phyloP scores from a whole-genome alignment of 306 rosid species.

The Lablab purpureus region DNA sequence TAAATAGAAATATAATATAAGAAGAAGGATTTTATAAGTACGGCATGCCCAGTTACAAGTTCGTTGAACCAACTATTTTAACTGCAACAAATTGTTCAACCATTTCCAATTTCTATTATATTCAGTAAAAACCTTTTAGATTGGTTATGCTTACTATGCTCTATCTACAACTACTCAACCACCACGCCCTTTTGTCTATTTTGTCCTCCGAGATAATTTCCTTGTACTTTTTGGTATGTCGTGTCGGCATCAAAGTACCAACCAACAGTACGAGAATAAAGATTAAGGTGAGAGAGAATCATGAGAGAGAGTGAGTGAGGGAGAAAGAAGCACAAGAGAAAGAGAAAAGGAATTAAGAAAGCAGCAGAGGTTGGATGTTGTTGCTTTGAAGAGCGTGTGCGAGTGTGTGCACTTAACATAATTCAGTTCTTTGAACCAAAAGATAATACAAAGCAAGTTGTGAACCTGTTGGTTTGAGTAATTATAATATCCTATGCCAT shows the following conservation, averaged over 20 bases:
- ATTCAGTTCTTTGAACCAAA: slow-evolving; percentile 21
- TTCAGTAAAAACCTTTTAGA: background rate
- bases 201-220: background rate
- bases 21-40: background rate
- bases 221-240: slow-evolving; percentile 7
- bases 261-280: background rate
- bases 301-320: background rate
- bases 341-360: background rate
- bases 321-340: slow-evolving; percentile 5
- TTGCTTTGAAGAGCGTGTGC: background rate
- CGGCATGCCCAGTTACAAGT: background rate
- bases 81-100: slow-evolving; percentile 25
- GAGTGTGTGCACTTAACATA: background rate
- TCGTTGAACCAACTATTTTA: slow-evolving; percentile 16
- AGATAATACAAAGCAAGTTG: slow-evolving; percentile 37
- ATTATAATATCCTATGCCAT: slow-evolving; percentile 46
- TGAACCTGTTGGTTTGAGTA: slow-evolving; percentile 37
- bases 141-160: background rate
- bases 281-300: background rate
- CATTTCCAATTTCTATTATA: background rate
- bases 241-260: slow-evolving; percentile 6
- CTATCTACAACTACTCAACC: background rate
- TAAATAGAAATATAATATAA: too few relatives aligned
- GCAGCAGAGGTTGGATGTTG: background rate
- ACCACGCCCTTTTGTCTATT: background rate